A percentile compares a stretch with the other conserved stretches of the same genome.
These are phyloP conservation scores for Sugiyamaella paludigena DNA, from an alignment of 1,139 yeast species.

Conservation along the genomic window DNA sequence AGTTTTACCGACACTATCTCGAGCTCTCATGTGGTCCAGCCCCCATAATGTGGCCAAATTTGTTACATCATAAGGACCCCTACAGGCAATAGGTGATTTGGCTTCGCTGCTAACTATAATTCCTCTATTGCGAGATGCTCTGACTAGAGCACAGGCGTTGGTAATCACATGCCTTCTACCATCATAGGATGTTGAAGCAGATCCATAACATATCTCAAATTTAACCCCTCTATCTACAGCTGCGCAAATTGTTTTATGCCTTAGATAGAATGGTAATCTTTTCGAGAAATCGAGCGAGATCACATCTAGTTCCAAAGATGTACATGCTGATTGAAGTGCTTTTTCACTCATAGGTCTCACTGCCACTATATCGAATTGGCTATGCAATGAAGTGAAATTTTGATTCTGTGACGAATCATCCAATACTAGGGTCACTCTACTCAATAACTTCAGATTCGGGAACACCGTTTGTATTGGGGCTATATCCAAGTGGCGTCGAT, in stretches of 20 bases:
- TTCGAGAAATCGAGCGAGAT: slow-evolving; percentile 67
- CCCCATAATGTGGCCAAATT: slow-evolving; percentile 71
- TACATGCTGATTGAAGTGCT: slow-evolving; percentile 70
- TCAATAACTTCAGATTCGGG: slow-evolving; percentile 54
- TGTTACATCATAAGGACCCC: slow-evolving; percentile 67
- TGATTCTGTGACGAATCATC: slow-evolving; percentile 80
- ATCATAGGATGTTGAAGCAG: slow-evolving; percentile 27
- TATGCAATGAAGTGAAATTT: slow-evolving; percentile 34
- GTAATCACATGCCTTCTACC: slow-evolving; percentile 61
- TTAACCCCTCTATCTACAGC: slow-evolving; percentile 81
- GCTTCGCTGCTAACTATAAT: slow-evolving; percentile 80
- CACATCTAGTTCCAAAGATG: slow-evolving; percentile 73
- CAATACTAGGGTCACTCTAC: slow-evolving; percentile 70
- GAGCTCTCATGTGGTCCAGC: slow-evolving; percentile 58
- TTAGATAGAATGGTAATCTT: slow-evolving; percentile 71
- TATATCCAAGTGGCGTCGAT: slow-evolving; percentile 30
- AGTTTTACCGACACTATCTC: slow-evolving; percentile 56
- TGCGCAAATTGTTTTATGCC: slow-evolving; percentile 80
- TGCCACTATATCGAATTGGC: slow-evolving; percentile 70
- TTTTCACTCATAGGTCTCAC: slow-evolving; percentile 79
- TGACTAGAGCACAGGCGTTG: slow-evolving; percentile 70
- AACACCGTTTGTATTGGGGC: slow-evolving; percentile 33
- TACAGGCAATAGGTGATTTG: slow-evolving; percentile 50
- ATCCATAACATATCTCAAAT: slow-evolving; percentile 71
- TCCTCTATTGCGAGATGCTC: slow-evolving; percentile 82